A percentile compares a stretch with the other conserved stretches of the same genome.
phyloP scores from a whole-genome alignment of 1,284 basidiomycete species.

The Leccinum insolens region DNA sequence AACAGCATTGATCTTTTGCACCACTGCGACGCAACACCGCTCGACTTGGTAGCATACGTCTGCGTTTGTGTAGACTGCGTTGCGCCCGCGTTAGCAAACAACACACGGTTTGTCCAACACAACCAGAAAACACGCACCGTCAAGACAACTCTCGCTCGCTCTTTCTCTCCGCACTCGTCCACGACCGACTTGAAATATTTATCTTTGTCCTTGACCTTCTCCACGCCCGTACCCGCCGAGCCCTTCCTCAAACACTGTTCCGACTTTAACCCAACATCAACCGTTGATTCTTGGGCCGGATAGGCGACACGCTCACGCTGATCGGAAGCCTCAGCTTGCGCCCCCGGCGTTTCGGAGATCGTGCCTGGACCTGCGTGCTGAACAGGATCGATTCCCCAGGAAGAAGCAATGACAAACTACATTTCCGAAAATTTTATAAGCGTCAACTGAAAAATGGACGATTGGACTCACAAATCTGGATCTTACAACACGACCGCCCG shows the following conservation, averaged over 20 bases:
- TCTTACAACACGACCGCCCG: slow-evolving; percentile 37
- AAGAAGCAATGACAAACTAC: slow-evolving; percentile 45
- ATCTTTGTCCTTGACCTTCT: slow-evolving; percentile 46
- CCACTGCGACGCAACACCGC: slow-evolving; percentile 44
- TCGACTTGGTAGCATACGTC: slow-evolving; percentile 50
- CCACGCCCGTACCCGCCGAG: slow-evolving; percentile 42
- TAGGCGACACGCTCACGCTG: slow-evolving; percentile 42
- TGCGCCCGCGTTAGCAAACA: slow-evolving; percentile 2
- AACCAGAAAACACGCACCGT: slow-evolving; percentile 43
- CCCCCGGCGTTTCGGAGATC: slow-evolving; percentile 56
- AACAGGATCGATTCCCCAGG: slow-evolving; percentile 53
- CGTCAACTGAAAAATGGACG: slow-evolving; percentile 18
- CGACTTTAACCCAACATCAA: slow-evolving; percentile 50
- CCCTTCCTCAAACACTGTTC: slow-evolving; percentile 46
- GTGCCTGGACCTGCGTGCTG: slow-evolving; percentile 55
- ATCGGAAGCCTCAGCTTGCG: slow-evolving; percentile 59
- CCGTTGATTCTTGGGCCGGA: slow-evolving; percentile 57
- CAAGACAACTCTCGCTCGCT: slow-evolving; percentile 63
- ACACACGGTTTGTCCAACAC: background rate
- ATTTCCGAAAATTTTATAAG: slow-evolving; percentile 23
- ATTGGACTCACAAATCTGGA: slow-evolving; percentile 43
- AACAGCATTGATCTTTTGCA: slow-evolving; percentile 47
- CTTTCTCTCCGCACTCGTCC: slow-evolving; percentile 51
- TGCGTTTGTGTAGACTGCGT: slow-evolving; percentile 55
- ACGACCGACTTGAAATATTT: slow-evolving; percentile 43